Evolutionary conservation across 1,284 basidiomycete genomes (phyloP).

Genomic region (Pyrrhoderma lamaoense): DNA sequence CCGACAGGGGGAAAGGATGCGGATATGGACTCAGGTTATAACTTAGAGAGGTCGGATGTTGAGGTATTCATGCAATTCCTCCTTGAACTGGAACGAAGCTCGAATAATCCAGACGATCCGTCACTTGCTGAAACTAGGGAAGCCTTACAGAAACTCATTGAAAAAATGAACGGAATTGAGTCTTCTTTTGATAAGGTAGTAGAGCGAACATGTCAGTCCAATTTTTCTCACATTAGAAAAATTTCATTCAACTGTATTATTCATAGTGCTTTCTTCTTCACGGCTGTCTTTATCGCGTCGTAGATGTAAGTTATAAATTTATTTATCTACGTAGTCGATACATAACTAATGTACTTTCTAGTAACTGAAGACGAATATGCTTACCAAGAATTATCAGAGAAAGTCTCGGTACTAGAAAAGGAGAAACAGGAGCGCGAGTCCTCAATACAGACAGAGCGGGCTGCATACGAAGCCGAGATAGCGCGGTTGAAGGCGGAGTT

Average conservation of each 20-base stretch:
- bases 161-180: conserved; percentile 71
- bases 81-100: conserved; percentile 56
- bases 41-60: conserved; percentile 64
- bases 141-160: conserved; percentile 58
- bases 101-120: conserved; percentile 24
- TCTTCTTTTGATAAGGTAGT: conserved; percentile 73
- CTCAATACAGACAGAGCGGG: conserved; percentile 46
- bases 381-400: conserved; percentile 60
- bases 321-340: neutral
- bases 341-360: conserved; percentile 24
- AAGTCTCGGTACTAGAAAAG: conserved; percentile 49
- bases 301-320: conserved; percentile 44
- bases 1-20: conserved; percentile 49
- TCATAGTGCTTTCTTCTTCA: conserved; percentile 68
- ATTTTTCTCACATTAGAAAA: neutral
- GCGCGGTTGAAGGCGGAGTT: conserved; percentile 40
- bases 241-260: neutral
- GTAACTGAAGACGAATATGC: conserved; percentile 64
- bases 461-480: conserved; percentile 46
- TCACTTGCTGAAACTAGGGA: conserved; percentile 57
- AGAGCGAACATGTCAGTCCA: conserved; percentile 64
- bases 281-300: conserved; percentile 56
- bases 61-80: conserved; percentile 59
- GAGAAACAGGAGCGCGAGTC: conserved; percentile 47
- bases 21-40: conserved; percentile 35